Base-by-base conservation (phyloP, 2,329 filamentous ascomycete species). In the Ilyonectria robusta region DNA sequence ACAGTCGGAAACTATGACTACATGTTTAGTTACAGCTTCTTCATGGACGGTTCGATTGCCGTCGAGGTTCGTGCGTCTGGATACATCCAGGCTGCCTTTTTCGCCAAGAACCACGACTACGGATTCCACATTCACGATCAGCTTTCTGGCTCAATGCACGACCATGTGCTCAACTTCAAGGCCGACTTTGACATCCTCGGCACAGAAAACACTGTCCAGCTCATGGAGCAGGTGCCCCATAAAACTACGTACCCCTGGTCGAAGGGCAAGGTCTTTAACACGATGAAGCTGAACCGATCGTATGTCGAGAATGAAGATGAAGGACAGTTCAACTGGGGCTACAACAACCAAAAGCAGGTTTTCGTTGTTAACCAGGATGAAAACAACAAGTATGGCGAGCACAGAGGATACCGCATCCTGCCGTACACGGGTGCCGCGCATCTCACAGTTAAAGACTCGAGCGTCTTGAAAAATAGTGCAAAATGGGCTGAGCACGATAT, bases 371-470 rank as follows among this genome's bases (percentile, higher is more conserved):
- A 86, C 67, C 79, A 78, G 10, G 82, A 84, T 46, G 72, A 76
- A 4, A 81, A 76, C 3, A 88, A 88, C 68, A 74, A 76, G n/a
- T 86, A 80, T 61, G 85, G 85, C 42, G 83, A 86, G 72, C 81
- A 79, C 35, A 79, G 81, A 2, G 85, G 84, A 7, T 88, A 85
- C 70, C 78, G 82, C 33, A 80, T 86, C 63, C 65, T 81, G 9
- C 82, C 82, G 2, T 69, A 67, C 72, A 77, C 55, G 72, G 72
- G 21, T 76, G 81, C 33, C 76, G 78, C 62, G 7, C 83, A 86
- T 67, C 76, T 87, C 23, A 84, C 84, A 0, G 77, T 84, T 23
- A 62, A 79, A 13, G 80, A 86, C 65, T 85, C 83, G 6, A 59
- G 61, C 1, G 69, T 79, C 19, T 87, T 82, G 75, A 82, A 84